These are phyloP conservation scores for Huntiella decipiens DNA, from an alignment of 2,329 filamentous ascomycete species.

Conservation along the genomic window DNA sequence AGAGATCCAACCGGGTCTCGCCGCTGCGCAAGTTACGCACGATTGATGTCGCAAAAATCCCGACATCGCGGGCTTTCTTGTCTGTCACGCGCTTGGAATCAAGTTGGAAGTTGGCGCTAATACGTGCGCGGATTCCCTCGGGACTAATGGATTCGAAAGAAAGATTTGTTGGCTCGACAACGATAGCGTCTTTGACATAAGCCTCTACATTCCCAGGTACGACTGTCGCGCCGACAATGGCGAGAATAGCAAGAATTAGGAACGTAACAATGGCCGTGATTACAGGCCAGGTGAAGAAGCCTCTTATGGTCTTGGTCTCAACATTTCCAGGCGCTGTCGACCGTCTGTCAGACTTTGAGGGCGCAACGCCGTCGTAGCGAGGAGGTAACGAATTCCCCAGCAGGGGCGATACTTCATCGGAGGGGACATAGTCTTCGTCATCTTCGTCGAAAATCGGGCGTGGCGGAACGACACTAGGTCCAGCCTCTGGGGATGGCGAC, in stretches of 20 bases:
- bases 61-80: constrained; percentile 52
- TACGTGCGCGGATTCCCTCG: constrained; percentile 56
- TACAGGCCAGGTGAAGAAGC: constrained; percentile 40
- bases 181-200: constrained; percentile 67
- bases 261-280: constrained; percentile 53
- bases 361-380: constrained; percentile 22
- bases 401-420: constrained; percentile 32
- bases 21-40: constrained; percentile 57
- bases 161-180: constrained; percentile 66
- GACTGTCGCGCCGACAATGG: constrained; percentile 65
- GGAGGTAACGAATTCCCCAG: constrained; percentile 22
- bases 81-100: constrained; percentile 60
- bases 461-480: not conserved
- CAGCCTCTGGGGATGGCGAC: too few species aligned
- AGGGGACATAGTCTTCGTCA: constrained; percentile 14
- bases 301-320: constrained; percentile 17
- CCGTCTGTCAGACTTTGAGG: constrained; percentile 13
- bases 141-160: constrained; percentile 72
- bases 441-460: constrained; percentile 15
- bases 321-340: constrained; percentile 11
- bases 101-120: constrained; percentile 66
- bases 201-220: constrained; percentile 62
- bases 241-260: constrained; percentile 40
- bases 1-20: constrained; percentile 53
- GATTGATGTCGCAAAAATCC: constrained; percentile 61